Base-by-base conservation (phyloP, 257 asterid genomes). In the Salvia splendens region DNA sequence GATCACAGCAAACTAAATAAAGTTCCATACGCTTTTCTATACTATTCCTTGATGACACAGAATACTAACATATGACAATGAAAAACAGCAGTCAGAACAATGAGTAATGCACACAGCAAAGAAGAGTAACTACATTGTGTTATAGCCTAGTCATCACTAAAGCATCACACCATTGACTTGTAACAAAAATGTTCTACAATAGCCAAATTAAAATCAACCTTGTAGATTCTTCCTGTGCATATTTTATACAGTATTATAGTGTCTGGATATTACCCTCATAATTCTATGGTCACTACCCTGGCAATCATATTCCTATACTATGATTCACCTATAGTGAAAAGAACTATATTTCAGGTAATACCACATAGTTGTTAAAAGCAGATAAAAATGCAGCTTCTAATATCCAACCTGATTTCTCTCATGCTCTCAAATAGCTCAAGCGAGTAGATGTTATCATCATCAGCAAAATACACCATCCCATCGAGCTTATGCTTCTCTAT, bases 401-500 rank as follows among this genome's bases (percentile, higher is more conserved):
- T 24, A 28, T 43, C 83, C 55, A 63, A 94, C 99, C 95, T 84
- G 91, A 91, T 86, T 30, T 74, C 79, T 73, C 96, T 78, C 47
- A 91, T 64, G 68, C 81, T 84, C 86, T 88, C 93, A 69, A 94
- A 89, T 63, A 91, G 83, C 75, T 94, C 96, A 5, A 91, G 87
- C 2, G 94, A 76, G 79, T 88, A 87, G 67, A 84, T 73, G 72
- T 85, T 89, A 77, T 88, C 97, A 67, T 91, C 98, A 67, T 89
- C 96, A 0, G 99, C 99, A 78, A 94, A 91, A 77, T 91, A 94
- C 63, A 88, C 91, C 72, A 91, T 83, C 52, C 97, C 99, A 41
- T 91, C 91, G 43, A 94, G 95, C 83, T 71, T 83, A 72, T 91
- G 99, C 78, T 68, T 80, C 86, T 85, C 93, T 12, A 94, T 88